Conservation (phyloP, 2,329 filamentous ascomycete genomes). For the Berkeleyomyces rouxiae region DNA sequence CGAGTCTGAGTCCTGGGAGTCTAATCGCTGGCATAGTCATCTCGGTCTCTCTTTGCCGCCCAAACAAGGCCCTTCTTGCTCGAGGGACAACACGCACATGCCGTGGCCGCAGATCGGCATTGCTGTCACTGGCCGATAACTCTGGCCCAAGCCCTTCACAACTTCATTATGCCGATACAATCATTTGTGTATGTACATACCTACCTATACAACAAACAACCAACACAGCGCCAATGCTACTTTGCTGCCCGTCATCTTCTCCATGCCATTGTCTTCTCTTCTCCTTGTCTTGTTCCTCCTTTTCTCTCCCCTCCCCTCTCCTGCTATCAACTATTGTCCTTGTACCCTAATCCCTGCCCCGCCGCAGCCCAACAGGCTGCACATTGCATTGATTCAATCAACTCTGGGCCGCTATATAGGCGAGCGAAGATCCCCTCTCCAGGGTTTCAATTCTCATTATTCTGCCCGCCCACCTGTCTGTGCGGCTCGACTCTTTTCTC, state of each 20-base stretch:
- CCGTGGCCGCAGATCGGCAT: not conserved
- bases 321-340: too few relatives aligned
- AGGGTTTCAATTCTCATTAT: not conserved
- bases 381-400: not conserved
- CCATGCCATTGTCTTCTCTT: not conserved
- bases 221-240: not conserved
- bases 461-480: not conserved
- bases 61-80: too few relatives aligned
- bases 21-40: too few relatives aligned
- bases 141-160: not conserved
- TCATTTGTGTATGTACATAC: not conserved
- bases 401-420: not conserved
- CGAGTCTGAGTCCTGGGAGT: too few relatives aligned
- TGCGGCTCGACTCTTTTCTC: not conserved
- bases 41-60: too few relatives aligned
- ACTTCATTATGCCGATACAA: not conserved
- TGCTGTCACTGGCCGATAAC: not conserved
- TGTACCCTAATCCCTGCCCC: not conserved
- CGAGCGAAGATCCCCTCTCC: slow-evolving; percentile 1
- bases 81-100: not conserved
- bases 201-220: not conserved
- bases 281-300: not conserved
- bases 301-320: not conserved
- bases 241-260: not conserved
- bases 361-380: not conserved